Evolutionary conservation across 129 eudicot species (phyloP).

Genomic region (Cynara cardunculus): DNA sequence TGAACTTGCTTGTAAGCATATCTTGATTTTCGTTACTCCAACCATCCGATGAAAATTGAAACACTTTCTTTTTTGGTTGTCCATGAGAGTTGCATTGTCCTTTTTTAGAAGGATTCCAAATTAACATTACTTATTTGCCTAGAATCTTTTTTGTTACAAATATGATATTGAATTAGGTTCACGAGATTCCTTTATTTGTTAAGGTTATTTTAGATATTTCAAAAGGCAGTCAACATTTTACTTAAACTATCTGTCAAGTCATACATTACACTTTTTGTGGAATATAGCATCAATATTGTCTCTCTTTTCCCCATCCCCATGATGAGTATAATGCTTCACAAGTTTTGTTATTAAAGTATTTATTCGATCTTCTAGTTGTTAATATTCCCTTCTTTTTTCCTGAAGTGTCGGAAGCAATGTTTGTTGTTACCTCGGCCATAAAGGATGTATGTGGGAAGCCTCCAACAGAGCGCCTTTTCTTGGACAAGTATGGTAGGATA

Average conservation of each 20-base stretch:
- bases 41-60: background rate
- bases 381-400: background rate
- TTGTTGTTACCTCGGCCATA: conserved; percentile 82
- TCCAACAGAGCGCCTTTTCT: conserved; percentile 91
- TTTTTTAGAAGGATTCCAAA: background rate
- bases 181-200: background rate
- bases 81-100: background rate
- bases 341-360: background rate
- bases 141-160: background rate
- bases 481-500: conserved; percentile 96
- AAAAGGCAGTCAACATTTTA: background rate
- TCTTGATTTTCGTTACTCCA: background rate
- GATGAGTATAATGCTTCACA: background rate
- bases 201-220: background rate
- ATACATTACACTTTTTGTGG: background rate
- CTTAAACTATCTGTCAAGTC: background rate
- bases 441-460: conserved; percentile 98
- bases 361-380: background rate
- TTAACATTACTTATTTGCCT: background rate
- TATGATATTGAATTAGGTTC: background rate
- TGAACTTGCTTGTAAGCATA: conserved; percentile 89
- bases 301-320: background rate
- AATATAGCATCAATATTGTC: background rate
- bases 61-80: background rate
- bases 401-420: conserved; percentile 89